Evolutionary conservation across 2,329 filamentous ascomycete genomes (phyloP), one percentile per base, ranked within the genome.

Genomic region (Monilinia aucupariae): DNA sequence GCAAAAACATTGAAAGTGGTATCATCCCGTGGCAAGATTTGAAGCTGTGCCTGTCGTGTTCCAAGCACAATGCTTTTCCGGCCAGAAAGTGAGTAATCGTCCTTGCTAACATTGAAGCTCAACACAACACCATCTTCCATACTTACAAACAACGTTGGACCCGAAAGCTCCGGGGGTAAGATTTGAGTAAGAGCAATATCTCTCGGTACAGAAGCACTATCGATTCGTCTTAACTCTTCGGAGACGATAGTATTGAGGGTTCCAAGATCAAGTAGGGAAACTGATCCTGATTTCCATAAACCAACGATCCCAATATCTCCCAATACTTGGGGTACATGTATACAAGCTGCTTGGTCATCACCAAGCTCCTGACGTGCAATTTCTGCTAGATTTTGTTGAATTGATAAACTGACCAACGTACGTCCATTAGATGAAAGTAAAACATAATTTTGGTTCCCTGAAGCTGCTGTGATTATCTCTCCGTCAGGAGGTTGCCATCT

Each of bases 61-160:
- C 94, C 93, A 15, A 99, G 79, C 1, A 93, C 85, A 30, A 96
- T 87, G 69, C 86, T 92, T 73, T 92, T 96, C 66, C 88, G 86
- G 0, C 85, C 82, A 0, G 86, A 87, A 3, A 97, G 77, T 0
- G 83, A 78, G 64, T 83, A 84, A n/a, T 83, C 82, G 0, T 76
- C 70, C 0, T 78, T 75, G 39, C 90, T 83, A 43, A 96, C 82
- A 39, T 85, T 84, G 72, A 92, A 97, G 0, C 89, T 94, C 58
- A 96, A 82, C 0, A 99, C 89, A 65, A 89, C 91, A 4, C 94
- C 94, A 75, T 97, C 93, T 54, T 96, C 91, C 83, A 97, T 89
- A 15, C 93, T 90, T 39, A 96, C 83, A 65, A 99, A 89, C 0
- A 99, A 80, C 0, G 90, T 96, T 0, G 91, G 88, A 0, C 83